Base-by-base conservation (phyloP, 2,329 filamentous ascomycete genomes). In the Chrysosporium keratinophilum region DNA sequence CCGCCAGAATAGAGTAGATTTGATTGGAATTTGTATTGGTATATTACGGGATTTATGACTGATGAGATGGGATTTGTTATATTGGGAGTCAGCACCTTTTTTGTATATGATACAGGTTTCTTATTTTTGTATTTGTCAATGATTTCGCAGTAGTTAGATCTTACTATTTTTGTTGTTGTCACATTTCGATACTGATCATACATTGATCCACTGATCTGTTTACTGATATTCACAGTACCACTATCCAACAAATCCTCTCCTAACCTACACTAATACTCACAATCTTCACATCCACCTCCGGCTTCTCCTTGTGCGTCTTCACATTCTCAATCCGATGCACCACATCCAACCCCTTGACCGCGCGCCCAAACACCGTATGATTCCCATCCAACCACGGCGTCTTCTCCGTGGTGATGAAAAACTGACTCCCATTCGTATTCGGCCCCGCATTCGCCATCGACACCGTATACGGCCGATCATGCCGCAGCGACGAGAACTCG, bases 361-460 rank as follows among this genome's bases (percentile, higher is more conserved):
- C 90, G 40, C 93, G 78, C 0, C 93, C 93, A 67, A 98, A 98
- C 51, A 98, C 87, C 0, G 91, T 97, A 69, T 98, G 93, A 69
- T 96, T 95, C 59, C 86, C 84, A 67, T 98, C 93, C 50, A 98
- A 72, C 93, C 93, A 98, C 5, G 89, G 85, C 75, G 93, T 89
- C 74, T 95, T 95, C 71, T 96, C 94, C 0, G 91, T 96, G 0
- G 93, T 98, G 61, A 98, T 95, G 64, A 98, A 98, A 68, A 98
- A 98, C 68, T 98, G 93, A 64, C 86, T 93, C 12, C 87, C 93
- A 67, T 98, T 98, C 35, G 90, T 96, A 63, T 91, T 89, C 0
- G 89, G 88, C 0, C 93, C 93, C 0, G 93, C 91, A 68, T 98
- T 98, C 11, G 93, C 93, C 93, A 98, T 98, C 67, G 87, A 94